phyloP scores from a whole-genome alignment of 1,284 basidiomycete genomes.

The Boletellus deceptivus region DNA sequence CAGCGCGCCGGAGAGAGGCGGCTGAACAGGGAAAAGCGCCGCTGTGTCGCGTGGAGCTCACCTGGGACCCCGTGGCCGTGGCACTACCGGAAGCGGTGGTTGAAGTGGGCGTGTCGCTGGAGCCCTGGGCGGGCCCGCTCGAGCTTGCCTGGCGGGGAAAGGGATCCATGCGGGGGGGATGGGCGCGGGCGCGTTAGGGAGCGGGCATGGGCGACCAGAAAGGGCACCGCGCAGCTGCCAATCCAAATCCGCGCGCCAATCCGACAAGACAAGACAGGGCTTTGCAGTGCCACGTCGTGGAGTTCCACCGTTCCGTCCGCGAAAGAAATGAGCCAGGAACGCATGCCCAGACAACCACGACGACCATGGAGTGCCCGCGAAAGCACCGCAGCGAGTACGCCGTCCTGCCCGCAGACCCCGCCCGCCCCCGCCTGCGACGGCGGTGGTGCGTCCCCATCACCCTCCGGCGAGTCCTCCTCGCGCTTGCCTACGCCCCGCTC shows the following conservation, averaged over 20 bases:
- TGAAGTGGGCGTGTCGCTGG: background rate
- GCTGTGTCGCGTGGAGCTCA: background rate
- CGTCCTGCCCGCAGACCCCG: constrained; percentile 6
- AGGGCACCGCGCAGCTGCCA: too few relatives aligned
- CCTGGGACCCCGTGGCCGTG: background rate
- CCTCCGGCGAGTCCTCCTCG: constrained; percentile 27
- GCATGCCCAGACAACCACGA: background rate
- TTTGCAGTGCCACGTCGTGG: too few relatives aligned
- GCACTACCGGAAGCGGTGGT: background rate
- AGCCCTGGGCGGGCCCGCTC: background rate
- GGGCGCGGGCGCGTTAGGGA: background rate
- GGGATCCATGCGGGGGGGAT: background rate
- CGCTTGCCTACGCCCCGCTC: constrained; percentile 27
- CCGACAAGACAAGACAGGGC: too few relatives aligned
- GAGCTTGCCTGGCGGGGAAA: background rate
- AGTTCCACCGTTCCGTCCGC: too few relatives aligned
- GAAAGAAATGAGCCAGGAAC: background rate
- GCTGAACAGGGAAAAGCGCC: background rate
- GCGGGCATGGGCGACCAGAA: background rate
- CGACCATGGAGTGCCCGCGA: constrained; percentile 10
- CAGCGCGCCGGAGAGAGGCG: background rate
- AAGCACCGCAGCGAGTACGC: constrained; percentile 10
- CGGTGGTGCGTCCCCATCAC: constrained; percentile 19
- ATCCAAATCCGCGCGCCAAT: too few relatives aligned
- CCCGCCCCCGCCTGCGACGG: constrained; percentile 3